Base-by-base conservation (phyloP, 371 early-diverging fungal genomes). In the Entomophthora muscae region DNA sequence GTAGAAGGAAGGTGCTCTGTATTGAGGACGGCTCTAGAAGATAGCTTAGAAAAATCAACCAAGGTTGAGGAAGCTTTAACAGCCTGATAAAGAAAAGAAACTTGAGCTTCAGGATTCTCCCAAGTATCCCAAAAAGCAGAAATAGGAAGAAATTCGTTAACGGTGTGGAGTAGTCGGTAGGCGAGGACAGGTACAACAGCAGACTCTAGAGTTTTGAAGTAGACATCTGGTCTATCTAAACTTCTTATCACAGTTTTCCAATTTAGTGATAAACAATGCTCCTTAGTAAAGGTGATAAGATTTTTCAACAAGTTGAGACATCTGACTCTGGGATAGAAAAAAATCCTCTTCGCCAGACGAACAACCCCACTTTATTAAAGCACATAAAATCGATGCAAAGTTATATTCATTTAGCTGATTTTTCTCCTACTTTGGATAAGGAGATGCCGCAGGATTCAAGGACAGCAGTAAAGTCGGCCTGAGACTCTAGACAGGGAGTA, bases 61-160 rank as follows among this genome's bases (percentile, higher is more conserved):
- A 63, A 17, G 1, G 28, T 7, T 5, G n/a, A 12, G n/a, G 63
- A 54, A 27, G 30, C 53, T 13, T 21, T 30, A 13, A 63, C 30
- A 32, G 54, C 30, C 24, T 63, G 30, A 63, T 29, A 53, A 2
- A 63, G 55, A 23, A 63, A 63, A 22, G 63, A 63, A 7, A 63
- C 17, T n/a, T 63, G 63, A 55, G 55, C 63, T 29, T 27, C 52
- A 2, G 13, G 21, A 23, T 54, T 54, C 21, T 51, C 32, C 63
- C 63, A 63, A 32, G 24, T 63, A 13, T 63, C 53, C 29, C 52
- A 63, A 27, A 63, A 63, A 28, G 26, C 52, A 12, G 52, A 12
- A 17, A 63, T 52, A 22, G 63, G 63, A 21, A 27, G 5, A 29
- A 52, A 52, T 7, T 63, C 53, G 30, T 63, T 53, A 1, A n/a